Evolutionary conservation across 345 rosid species (phyloP).

Genomic region (Limnanthes douglasii): DNA sequence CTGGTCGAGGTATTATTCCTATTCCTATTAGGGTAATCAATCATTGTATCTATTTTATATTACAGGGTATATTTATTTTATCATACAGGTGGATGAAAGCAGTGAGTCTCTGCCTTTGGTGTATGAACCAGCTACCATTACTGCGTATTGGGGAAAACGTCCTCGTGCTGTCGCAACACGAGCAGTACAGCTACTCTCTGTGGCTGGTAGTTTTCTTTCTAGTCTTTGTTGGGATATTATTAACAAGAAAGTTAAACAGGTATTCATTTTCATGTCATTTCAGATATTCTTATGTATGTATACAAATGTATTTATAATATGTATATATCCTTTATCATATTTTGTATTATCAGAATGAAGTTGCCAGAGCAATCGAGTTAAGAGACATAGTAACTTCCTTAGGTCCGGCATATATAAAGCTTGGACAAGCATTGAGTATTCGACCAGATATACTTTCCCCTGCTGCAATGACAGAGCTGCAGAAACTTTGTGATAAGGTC

Average conservation of each 20-base stretch:
- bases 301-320: neutral
- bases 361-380: conserved; percentile 85
- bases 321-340: conserved; percentile 6
- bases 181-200: conserved; percentile 66
- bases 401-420: conserved; percentile 98
- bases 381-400: conserved; percentile 94
- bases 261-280: too few relatives aligned
- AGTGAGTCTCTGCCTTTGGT: conserved; percentile 84
- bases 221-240: conserved; percentile 53
- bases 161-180: conserved; percentile 88
- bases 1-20: conserved; percentile 58
- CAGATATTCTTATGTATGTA: neutral
- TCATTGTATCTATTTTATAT: conserved; percentile 6
- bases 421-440: conserved; percentile 97
- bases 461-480: conserved; percentile 84
- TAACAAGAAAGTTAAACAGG: conserved; percentile 85
- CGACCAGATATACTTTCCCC: conserved; percentile 97
- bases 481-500: conserved; percentile 98
- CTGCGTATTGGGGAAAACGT: conserved; percentile 93
- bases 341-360: conserved; percentile 60
- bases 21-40: neutral
- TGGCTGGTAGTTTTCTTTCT: conserved; percentile 93
- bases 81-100: conserved; percentile 66
- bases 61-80: conserved; percentile 5
- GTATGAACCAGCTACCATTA: conserved; percentile 78